A percentile compares a stretch with the other conserved stretches of the same genome.
Evolutionary conservation across 1,284 basidiomycete genomes (phyloP).

Genomic region (Kwoniella shivajii): DNA sequence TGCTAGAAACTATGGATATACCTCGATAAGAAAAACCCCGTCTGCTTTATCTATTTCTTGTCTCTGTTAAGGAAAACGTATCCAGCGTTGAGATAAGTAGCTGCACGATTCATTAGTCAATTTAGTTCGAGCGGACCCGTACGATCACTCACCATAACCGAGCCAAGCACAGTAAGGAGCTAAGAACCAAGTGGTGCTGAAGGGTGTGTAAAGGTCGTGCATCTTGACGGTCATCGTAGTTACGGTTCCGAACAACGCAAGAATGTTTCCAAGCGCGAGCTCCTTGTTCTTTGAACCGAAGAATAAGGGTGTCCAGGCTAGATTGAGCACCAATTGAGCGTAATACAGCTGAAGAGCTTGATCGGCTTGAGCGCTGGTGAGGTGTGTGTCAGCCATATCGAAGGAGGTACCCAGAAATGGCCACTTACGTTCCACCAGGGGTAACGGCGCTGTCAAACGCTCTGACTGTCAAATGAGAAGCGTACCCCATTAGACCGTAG

Average conservation of each 20-base stretch:
- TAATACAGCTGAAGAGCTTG: constrained; percentile 69
- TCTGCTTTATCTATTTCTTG: background rate
- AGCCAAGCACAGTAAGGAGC: constrained; percentile 63
- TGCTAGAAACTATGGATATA: too few species aligned
- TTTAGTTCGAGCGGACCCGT: background rate
- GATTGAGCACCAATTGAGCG: constrained; percentile 68
- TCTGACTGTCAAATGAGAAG: constrained; percentile 67
- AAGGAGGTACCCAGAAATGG: background rate
- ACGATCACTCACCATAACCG: constrained; percentile 43
- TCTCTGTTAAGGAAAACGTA: constrained; percentile 44
- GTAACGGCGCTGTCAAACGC: constrained; percentile 60
- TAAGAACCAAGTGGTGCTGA: constrained; percentile 62
- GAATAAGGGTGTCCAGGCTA: constrained; percentile 72
- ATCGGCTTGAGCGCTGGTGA: constrained; percentile 57
- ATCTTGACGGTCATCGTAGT: constrained; percentile 68
- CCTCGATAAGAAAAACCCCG: background rate
- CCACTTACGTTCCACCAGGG: constrained; percentile 56
- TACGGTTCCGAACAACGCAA: constrained; percentile 63
- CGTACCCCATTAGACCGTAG: constrained; percentile 67
- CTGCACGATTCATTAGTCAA: constrained; percentile 26
- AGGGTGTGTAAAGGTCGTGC: constrained; percentile 58
- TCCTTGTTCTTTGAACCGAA: constrained; percentile 63
- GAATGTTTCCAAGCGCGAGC: constrained; percentile 65
- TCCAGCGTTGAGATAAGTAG: constrained; percentile 70
- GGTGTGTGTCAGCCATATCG: background rate